Conservation (phyloP, 441 rosid genomes). For the Omphalea diandra region DNA sequence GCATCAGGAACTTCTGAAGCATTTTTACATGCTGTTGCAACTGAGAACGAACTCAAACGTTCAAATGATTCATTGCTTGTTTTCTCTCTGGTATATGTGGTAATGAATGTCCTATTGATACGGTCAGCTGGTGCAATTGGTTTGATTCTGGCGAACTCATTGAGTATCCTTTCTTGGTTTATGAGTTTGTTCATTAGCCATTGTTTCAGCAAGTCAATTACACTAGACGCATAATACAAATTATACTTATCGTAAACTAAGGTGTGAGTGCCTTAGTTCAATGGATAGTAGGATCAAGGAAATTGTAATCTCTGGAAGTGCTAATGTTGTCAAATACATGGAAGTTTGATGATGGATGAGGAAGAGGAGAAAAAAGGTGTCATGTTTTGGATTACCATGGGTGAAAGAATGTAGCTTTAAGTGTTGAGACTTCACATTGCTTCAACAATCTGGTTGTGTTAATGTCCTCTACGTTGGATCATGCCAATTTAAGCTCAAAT, state of each 20-base stretch:
- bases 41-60: slow-evolving; percentile 69
- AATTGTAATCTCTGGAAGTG: not conserved
- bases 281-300: not conserved
- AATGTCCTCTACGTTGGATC: not conserved
- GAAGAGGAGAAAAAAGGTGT: not conserved
- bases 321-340: not conserved
- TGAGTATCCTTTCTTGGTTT: slow-evolving; percentile 70
- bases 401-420: not conserved
- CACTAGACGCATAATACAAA: not conserved
- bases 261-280: not conserved
- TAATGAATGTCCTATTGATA: slow-evolving; percentile 60
- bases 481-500: not conserved
- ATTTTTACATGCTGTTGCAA: slow-evolving; percentile 88
- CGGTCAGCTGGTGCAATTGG: slow-evolving; percentile 78
- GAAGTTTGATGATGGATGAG: not conserved
- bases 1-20: slow-evolving; percentile 91
- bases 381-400: not conserved
- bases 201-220: not conserved
- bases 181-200: not conserved
- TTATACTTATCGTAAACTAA: not conserved
- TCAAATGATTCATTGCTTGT: slow-evolving; percentile 76
- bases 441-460: not conserved
- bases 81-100: slow-evolving; percentile 62
- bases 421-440: not conserved
- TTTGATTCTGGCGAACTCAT: slow-evolving; percentile 79